A percentile compares a stretch with the other conserved stretches of the same genome.
Evolutionary conservation across 345 rosid genomes (phyloP).

Genomic region (Balakata baccata): DNA sequence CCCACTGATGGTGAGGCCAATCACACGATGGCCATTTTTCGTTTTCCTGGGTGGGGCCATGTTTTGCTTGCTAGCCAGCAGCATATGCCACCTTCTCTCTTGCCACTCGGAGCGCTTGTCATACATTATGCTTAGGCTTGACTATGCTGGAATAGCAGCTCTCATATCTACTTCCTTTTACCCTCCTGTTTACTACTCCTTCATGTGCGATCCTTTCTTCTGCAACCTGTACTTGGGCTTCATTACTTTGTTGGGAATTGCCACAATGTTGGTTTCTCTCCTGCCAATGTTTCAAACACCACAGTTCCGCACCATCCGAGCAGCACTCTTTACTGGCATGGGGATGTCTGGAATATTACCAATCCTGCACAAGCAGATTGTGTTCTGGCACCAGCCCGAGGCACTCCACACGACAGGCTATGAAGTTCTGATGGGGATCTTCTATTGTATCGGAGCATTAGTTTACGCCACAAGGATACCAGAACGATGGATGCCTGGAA

Average conservation of each 20-base stretch:
- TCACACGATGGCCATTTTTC: conserved; percentile 89
- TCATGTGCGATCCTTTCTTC: conserved; percentile 90
- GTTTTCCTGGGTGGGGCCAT: conserved; percentile 90
- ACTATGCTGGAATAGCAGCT: conserved; percentile 86
- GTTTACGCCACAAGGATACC: conserved; percentile 81
- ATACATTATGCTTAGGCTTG: conserved; percentile 89
- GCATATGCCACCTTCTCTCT: conserved; percentile 79
- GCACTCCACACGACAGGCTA: conserved; percentile 88
- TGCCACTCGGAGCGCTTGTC: conserved; percentile 80
- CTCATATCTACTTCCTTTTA: conserved; percentile 84
- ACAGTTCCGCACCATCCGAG: conserved; percentile 57
- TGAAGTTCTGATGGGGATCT: conserved; percentile 78
- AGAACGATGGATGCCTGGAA: conserved; percentile 94
- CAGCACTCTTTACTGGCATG: conserved; percentile 79
- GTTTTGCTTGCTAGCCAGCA: conserved; percentile 92
- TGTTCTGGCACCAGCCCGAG: conserved; percentile 79
- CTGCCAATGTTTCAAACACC: conserved; percentile 83
- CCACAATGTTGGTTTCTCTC: conserved; percentile 62
- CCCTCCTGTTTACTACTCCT: conserved; percentile 86
- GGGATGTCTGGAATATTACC: conserved; percentile 81
- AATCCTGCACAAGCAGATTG: conserved; percentile 68
- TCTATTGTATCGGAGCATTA: conserved; percentile 67
- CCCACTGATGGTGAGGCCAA: conserved; percentile 66
- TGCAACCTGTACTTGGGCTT: conserved; percentile 83
- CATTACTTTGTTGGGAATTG: conserved; percentile 69